These are phyloP conservation scores for Plenodomus lindquistii DNA, from an alignment of 2,329 filamentous ascomycete species.

Conservation along the genomic window DNA sequence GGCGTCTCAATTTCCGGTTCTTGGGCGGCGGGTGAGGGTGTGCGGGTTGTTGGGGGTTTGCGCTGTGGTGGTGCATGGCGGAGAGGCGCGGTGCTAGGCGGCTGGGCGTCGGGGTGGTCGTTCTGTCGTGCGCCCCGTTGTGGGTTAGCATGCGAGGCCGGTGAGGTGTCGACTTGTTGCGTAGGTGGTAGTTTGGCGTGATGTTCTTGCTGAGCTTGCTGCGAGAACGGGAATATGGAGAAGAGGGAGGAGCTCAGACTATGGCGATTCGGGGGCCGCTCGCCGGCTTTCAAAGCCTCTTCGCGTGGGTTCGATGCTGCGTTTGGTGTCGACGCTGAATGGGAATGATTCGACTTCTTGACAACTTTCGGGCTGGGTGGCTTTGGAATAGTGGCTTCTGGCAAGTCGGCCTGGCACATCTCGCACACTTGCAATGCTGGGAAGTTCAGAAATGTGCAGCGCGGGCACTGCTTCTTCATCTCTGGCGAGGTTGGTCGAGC, in stretches of 20 bases:
- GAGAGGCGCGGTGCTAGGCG: background rate
- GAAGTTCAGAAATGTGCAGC: slow-evolving; percentile 43
- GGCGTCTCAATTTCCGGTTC: slow-evolving; percentile 5
- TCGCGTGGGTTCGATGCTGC: slow-evolving; percentile 6
- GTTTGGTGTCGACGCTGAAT: slow-evolving; percentile 30
- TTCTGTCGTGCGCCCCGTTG: background rate
- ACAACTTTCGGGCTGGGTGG: slow-evolving; percentile 24
- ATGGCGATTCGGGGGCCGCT: slow-evolving; percentile 35
- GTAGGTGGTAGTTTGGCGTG: slow-evolving; percentile 32
- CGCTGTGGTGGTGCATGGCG: background rate
- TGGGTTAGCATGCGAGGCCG: slow-evolving; percentile 3
- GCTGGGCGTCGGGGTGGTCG: slow-evolving; percentile 3
- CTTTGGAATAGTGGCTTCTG: slow-evolving; percentile 25
- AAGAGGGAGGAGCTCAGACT: slow-evolving; percentile 41
- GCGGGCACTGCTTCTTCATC: slow-evolving; percentile 39
- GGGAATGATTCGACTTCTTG: slow-evolving; percentile 26
- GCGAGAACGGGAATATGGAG: slow-evolving; percentile 41
- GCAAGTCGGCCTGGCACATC: slow-evolving; percentile 37
- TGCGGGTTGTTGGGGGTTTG: background rate
- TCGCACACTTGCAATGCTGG: slow-evolving; percentile 35
- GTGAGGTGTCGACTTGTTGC: slow-evolving; percentile 14
- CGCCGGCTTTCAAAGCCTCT: slow-evolving; percentile 8
- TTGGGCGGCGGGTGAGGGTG: slow-evolving; percentile 11
- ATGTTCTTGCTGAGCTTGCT: slow-evolving; percentile 38
- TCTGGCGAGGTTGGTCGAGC: slow-evolving; percentile 27